A percentile compares a stretch with the other conserved stretches of the same genome.
Evolutionary conservation across 1,284 basidiomycete species (phyloP).

Genomic region (Microbotryum violaceum): DNA sequence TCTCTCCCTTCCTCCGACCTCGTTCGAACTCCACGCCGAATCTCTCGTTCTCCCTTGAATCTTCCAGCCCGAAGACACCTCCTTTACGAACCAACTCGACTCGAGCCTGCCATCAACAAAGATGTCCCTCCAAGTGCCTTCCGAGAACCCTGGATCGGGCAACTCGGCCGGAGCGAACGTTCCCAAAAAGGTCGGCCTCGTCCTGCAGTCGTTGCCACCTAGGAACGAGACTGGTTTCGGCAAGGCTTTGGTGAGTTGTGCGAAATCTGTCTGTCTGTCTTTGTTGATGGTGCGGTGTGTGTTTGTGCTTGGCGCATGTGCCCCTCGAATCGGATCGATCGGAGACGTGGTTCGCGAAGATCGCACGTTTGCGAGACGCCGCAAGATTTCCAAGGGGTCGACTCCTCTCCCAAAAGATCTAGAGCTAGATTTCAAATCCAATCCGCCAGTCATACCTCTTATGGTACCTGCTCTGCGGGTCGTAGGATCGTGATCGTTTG

Average conservation of each 20-base stretch:
- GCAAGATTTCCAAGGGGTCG: neutral
- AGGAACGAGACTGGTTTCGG: slow-evolving; percentile 19
- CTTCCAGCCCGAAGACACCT: too few species aligned
- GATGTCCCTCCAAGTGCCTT: slow-evolving; percentile 4
- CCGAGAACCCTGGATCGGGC: neutral
- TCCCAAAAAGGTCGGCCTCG: slow-evolving; percentile 17
- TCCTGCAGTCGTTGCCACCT: slow-evolving; percentile 9
- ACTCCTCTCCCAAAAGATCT: slow-evolving; percentile 22
- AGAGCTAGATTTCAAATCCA: too few species aligned
- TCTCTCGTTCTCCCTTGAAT: too few species aligned
- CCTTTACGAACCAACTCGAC: too few species aligned
- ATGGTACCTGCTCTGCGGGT: too few species aligned
- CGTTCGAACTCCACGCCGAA: too few species aligned
- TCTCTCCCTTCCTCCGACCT: too few species aligned
- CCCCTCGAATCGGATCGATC: neutral
- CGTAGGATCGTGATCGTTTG: too few species aligned
- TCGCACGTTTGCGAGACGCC: neutral
- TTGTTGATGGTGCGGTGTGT: neutral
- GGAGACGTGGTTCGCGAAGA: neutral
- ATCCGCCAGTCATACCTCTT: too few species aligned
- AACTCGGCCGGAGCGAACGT: slow-evolving; percentile 1
- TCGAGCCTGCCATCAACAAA: too few species aligned
- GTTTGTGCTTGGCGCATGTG: neutral
- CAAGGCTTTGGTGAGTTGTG: slow-evolving; percentile 11
- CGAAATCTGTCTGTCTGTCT: neutral